A percentile compares a stretch with the other conserved stretches of the same genome.
Evolutionary conservation across 306 rosid genomes (phyloP).

Genomic region (Cucurbita ficifolia): DNA sequence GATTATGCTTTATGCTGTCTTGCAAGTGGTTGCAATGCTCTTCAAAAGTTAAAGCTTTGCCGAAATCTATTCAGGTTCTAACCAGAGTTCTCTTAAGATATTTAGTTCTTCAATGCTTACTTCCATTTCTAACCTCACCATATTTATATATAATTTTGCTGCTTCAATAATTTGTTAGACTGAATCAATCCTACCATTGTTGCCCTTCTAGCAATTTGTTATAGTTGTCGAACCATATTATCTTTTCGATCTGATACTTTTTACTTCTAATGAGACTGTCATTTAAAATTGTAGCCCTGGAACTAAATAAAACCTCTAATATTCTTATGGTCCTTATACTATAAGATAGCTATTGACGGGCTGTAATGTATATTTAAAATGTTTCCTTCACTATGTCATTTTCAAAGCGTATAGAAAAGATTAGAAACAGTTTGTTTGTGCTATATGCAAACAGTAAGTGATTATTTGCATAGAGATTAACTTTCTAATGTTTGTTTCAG

Average conservation of each 20-base stretch:
- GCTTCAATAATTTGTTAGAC: not conserved
- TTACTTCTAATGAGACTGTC: not conserved
- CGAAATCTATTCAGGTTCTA: slow-evolving; percentile 61
- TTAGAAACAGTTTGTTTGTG: not conserved
- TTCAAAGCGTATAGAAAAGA: not conserved
- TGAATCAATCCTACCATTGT: not conserved
- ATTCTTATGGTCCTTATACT: not conserved
- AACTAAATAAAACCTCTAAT: not conserved
- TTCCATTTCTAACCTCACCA: not conserved
- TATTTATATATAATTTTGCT: not conserved
- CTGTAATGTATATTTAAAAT: not conserved
- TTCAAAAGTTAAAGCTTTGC: slow-evolving; percentile 44
- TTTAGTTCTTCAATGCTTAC: not conserved
- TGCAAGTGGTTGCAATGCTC: slow-evolving; percentile 38
- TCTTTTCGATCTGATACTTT: not conserved
- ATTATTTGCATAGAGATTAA: not conserved
- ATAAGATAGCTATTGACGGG: not conserved
- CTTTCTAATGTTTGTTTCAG: not conserved
- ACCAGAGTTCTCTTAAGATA: not conserved
- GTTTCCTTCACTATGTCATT: not conserved
- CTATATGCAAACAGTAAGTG: not conserved
- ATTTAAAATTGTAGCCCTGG: not conserved
- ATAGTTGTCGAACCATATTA: not conserved
- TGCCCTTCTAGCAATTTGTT: not conserved
- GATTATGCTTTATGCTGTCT: slow-evolving; percentile 50